Percentiles rank a stretch among this genome's conserved stretches.
Evolutionary conservation across 345 rosid genomes (phyloP).

Genomic region (Acer yangbiense): DNA sequence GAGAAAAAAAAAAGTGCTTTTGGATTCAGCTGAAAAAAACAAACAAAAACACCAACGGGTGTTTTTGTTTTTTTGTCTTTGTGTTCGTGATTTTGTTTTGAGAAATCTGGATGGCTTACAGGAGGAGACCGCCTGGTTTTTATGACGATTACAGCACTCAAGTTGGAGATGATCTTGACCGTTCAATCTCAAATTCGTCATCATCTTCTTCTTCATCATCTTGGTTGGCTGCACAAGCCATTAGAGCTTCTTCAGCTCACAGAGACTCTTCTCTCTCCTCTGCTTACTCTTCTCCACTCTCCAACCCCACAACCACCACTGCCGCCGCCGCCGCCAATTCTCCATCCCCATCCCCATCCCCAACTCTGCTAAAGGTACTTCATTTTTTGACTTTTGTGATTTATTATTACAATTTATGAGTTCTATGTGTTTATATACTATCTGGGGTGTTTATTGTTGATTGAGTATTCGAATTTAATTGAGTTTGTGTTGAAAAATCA

Average conservation of each 20-base stretch:
- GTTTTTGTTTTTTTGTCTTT: background rate
- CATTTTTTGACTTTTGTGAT: background rate
- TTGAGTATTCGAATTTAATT: background rate
- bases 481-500: background rate
- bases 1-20: background rate
- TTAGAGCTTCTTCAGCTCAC: conserved; percentile 76
- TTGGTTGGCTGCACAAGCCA: conserved; percentile 77
- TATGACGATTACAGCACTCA: conserved; percentile 7
- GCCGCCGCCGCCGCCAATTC: conserved; percentile 7
- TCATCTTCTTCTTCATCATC: conserved; percentile 47
- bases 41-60: background rate
- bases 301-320: conserved; percentile 19
- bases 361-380: conserved; percentile 17
- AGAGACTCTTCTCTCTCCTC: conserved; percentile 73
- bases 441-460: background rate
- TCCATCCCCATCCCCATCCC: conserved; percentile 24
- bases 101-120: conserved; percentile 39
- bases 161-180: conserved; percentile 17
- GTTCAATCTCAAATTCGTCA: conserved; percentile 25
- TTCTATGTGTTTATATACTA: background rate
- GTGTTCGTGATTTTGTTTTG: background rate
- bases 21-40: background rate
- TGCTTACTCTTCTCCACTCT: conserved; percentile 51
- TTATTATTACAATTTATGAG: background rate
- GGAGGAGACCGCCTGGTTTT: conserved; percentile 38